These are phyloP conservation scores for Arthroderma sp. DNA, from an alignment of 2,329 filamentous ascomycete genomes.

Conservation along the genomic window DNA sequence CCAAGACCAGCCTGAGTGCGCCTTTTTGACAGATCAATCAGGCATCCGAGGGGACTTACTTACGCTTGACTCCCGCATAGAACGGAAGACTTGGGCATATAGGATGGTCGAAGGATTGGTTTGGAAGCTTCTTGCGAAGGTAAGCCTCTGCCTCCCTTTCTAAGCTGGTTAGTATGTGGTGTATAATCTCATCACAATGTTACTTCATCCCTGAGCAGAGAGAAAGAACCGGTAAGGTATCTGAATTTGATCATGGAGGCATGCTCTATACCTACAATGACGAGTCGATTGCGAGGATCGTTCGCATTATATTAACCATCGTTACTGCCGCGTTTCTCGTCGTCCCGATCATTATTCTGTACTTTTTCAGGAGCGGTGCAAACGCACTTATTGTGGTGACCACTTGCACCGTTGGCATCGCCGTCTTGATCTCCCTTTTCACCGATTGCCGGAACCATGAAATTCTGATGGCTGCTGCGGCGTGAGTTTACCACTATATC, in stretches of 20 bases:
- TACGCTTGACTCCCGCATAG: neutral
- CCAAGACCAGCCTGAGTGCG: neutral
- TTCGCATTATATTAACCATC: neutral
- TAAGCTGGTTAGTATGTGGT: neutral
- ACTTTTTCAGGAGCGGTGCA: neutral
- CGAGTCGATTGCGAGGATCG: neutral
- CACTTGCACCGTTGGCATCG: neutral
- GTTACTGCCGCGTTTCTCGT: neutral
- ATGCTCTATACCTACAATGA: neutral
- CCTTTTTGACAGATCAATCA: neutral
- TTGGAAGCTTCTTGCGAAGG: neutral
- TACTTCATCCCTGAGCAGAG: neutral
- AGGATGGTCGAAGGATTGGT: neutral
- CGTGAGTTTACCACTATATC: neutral
- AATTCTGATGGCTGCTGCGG: neutral
- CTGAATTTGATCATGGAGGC: neutral
- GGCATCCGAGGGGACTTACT: neutral
- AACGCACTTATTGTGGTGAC: neutral
- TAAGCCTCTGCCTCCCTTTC: neutral
- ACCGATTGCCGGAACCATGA: neutral
- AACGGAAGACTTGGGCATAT: neutral
- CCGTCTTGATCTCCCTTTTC: neutral
- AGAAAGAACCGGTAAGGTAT: neutral
- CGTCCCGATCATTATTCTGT: neutral
- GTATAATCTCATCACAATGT: neutral